These are phyloP conservation scores for Neostapfia colusana DNA, from an alignment of 176 grass and related monocot species.

Conservation along the genomic window DNA sequence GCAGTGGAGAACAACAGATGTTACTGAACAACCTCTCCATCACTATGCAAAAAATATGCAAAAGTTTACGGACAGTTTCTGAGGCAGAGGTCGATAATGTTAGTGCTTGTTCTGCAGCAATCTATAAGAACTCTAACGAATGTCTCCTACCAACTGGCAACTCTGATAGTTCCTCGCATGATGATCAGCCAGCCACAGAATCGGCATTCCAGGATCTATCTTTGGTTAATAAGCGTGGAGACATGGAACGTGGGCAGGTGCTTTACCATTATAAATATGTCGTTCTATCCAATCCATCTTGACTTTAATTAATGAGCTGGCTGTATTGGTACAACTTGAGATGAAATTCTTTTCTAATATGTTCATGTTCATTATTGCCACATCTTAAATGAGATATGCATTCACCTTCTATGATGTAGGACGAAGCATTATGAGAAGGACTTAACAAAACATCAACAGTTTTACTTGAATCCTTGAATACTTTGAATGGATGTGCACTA, in stretches of 20 bases:
- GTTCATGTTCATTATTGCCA: background rate
- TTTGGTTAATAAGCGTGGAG: conserved; percentile 39
- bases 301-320: background rate
- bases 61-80: conserved; percentile 77
- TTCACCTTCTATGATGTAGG: background rate
- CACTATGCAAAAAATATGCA: conserved; percentile 93
- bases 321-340: conserved; percentile 2
- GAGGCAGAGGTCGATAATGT: conserved; percentile 50
- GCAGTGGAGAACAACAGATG: conserved; percentile 81
- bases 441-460: background rate
- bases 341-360: conserved; percentile 1
- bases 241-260: conserved; percentile 41
- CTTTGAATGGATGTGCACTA: background rate
- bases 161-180: conserved; percentile 34
- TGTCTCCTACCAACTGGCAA: conserved; percentile 32
- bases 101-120: conserved; percentile 22
- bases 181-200: conserved; percentile 43
- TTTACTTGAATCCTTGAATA: background rate
- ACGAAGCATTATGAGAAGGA: background rate
- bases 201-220: conserved; percentile 36
- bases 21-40: conserved; percentile 87
- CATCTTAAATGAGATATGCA: background rate
- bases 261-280: background rate
- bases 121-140: conserved; percentile 14
- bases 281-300: conserved; percentile 5